These are phyloP conservation scores for Nicotiana tabacum DNA, from an alignment of 257 asterid species.

Conservation along the genomic window DNA sequence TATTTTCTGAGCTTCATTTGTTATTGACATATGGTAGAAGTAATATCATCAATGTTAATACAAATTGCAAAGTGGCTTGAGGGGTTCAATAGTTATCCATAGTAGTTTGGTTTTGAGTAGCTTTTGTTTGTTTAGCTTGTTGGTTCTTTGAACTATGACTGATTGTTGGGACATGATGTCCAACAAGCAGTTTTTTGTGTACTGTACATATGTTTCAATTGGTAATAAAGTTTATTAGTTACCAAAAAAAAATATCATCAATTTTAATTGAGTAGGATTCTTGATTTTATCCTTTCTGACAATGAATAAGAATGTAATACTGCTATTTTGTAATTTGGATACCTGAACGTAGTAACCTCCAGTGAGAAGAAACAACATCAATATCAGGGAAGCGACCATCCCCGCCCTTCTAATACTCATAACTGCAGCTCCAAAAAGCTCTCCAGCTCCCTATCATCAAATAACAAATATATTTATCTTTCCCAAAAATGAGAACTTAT, in stretches of 20 bases:
- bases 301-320: background rate
- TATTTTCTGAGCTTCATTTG: background rate
- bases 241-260: background rate
- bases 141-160: no score
- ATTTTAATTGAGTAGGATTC: background rate
- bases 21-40: background rate
- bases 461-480: background rate
- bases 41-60: background rate
- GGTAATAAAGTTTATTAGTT: no score
- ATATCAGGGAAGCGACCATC: conserved; percentile 73
- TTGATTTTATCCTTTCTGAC: background rate
- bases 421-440: conserved; percentile 85
- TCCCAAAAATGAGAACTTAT: background rate
- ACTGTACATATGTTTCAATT: no score
- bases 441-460: conserved; percentile 83
- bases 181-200: no score
- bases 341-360: conserved; percentile 99
- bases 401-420: conserved; percentile 87
- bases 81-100: no score
- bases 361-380: conserved; percentile 94
- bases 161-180: no score
- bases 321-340: background rate
- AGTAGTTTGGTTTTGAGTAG: no score
- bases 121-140: no score
- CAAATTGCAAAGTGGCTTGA: no score